These are phyloP conservation scores for Suillus subaureus DNA, from an alignment of 768 basidiomycete genomes.

Conservation along the genomic window DNA sequence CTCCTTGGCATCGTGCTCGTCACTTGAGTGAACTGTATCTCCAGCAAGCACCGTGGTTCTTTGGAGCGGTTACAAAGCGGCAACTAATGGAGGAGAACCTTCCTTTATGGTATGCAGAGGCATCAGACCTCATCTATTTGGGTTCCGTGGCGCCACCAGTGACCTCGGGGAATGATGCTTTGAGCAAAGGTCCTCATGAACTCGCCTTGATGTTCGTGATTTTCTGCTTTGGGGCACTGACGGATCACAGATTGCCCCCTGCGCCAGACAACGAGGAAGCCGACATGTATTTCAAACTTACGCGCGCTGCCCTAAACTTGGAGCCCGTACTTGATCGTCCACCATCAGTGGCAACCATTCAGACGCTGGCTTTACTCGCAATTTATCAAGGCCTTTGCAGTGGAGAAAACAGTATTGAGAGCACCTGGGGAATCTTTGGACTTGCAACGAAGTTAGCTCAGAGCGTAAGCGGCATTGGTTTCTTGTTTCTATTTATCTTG, in stretches of 20 bases:
- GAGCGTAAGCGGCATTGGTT: slow-evolving; percentile 49
- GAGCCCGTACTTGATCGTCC: slow-evolving; percentile 72
- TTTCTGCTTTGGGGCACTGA: slow-evolving; percentile 63
- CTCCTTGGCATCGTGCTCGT: slow-evolving; percentile 57
- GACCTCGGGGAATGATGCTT: slow-evolving; percentile 11
- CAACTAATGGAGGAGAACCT: slow-evolving; percentile 68
- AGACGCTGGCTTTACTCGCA: slow-evolving; percentile 65
- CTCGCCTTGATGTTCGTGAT: slow-evolving; percentile 64
- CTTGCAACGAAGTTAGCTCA: slow-evolving; percentile 67
- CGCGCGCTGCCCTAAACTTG: slow-evolving; percentile 64
- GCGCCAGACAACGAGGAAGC: slow-evolving; percentile 55
- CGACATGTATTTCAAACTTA: slow-evolving; percentile 58
- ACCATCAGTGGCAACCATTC: slow-evolving; percentile 70
- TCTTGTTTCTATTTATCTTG: slow-evolving; percentile 1
- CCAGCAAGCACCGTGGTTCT: slow-evolving; percentile 82
- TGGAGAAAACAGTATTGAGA: slow-evolving; percentile 70
- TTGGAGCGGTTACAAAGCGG: slow-evolving; percentile 63
- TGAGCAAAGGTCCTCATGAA: slow-evolving; percentile 51
- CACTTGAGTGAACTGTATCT: slow-evolving; percentile 70
- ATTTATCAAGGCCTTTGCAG: slow-evolving; percentile 72
- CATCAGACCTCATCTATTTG: slow-evolving; percentile 29
- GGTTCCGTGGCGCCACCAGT: slow-evolving; percentile 29
- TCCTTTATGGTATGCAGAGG: slow-evolving; percentile 67
- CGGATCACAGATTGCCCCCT: slow-evolving; percentile 53
- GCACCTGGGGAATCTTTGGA: slow-evolving; percentile 68